A percentile compares a stretch with the other conserved stretches of the same genome.
phyloP scores from a whole-genome alignment of 2,329 filamentous ascomycete species.

The Xylariaceae sp. region DNA sequence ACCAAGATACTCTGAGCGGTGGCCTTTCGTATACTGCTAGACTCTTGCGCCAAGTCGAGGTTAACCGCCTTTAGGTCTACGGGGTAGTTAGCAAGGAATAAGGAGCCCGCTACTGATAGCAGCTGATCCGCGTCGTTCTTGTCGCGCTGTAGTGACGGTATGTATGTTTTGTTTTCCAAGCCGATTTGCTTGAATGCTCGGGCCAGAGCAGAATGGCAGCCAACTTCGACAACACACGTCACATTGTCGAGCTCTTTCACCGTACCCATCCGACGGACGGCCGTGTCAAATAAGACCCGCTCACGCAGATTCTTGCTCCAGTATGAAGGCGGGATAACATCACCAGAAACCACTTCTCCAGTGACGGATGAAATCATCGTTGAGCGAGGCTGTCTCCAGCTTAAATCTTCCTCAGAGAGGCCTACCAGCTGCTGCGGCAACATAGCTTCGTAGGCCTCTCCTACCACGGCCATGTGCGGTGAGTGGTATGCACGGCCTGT shows the following conservation, averaged over 20 bases:
- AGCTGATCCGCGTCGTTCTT: conserved; percentile 19
- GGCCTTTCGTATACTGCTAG: conserved; percentile 5
- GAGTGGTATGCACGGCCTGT: conserved; percentile 41
- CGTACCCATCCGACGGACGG: conserved; percentile 36
- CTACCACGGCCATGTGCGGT: conserved; percentile 42
- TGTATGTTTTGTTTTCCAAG: conserved; percentile 17
- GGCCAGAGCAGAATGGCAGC: conserved; percentile 30
- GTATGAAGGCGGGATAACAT: conserved; percentile 19
- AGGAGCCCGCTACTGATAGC: conserved; percentile 17
- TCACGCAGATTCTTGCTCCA: conserved; percentile 27
- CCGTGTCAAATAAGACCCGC: conserved; percentile 32
- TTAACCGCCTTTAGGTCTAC: conserved; percentile 22
- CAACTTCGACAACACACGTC: conserved; percentile 23
- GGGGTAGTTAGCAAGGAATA: conserved; percentile 21
- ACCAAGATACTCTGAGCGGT: conserved; percentile 13
- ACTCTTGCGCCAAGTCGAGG: conserved; percentile 1
- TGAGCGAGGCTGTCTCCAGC: conserved; percentile 14
- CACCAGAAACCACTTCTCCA: conserved; percentile 13
- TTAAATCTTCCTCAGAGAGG: conserved; percentile 18
- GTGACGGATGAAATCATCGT: conserved; percentile 28
- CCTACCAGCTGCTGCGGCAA: conserved; percentile 5
- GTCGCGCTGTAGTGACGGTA: conserved; percentile 19
- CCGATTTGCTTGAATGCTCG: conserved; percentile 33
- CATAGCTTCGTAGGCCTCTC: conserved; percentile 29
- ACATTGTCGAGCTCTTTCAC: conserved; percentile 29